phyloP scores from a whole-genome alignment of 1,139 yeast species.

The Magnusiomyces sp. region DNA sequence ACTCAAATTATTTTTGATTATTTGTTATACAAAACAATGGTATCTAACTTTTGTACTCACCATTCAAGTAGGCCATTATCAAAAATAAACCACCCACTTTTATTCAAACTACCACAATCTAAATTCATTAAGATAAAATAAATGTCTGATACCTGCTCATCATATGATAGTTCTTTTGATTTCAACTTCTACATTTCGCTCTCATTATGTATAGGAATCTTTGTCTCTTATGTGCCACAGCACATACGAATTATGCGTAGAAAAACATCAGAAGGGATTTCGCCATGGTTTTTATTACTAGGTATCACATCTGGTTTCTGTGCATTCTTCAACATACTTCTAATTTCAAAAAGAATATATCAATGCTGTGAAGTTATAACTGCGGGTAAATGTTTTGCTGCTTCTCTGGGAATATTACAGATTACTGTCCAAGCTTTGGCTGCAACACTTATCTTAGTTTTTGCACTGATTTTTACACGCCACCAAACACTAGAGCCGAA shows the following conservation, averaged over 20 bases:
- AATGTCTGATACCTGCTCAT: slow-evolving; percentile 6
- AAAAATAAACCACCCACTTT: no score
- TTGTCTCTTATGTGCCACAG: slow-evolving; percentile 72
- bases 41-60: no score
- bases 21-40: no score
- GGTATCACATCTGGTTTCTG: slow-evolving; percentile 68
- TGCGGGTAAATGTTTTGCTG: slow-evolving; percentile 55
- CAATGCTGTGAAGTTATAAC: slow-evolving; percentile 30
- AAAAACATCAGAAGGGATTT: slow-evolving; percentile 68
- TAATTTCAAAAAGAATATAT: slow-evolving; percentile 41
- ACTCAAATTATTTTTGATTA: no score
- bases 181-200: slow-evolving; percentile 43
- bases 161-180: slow-evolving; percentile 7
- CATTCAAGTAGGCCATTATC: no score
- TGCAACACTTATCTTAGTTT: slow-evolving; percentile 43
- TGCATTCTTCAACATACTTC: slow-evolving; percentile 58
- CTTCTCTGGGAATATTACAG: slow-evolving; percentile 63
- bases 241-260: slow-evolving; percentile 52
- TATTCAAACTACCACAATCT: neutral
- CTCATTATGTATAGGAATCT: slow-evolving; percentile 55
- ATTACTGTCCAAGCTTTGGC: slow-evolving; percentile 60
- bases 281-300: slow-evolving; percentile 61
- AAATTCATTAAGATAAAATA: neutral
- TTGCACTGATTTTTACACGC: slow-evolving; percentile 18
- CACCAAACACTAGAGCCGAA: slow-evolving; percentile 20